Base-by-base conservation (phyloP, 2,329 filamentous ascomycete species). In the Apiospora aurea region DNA sequence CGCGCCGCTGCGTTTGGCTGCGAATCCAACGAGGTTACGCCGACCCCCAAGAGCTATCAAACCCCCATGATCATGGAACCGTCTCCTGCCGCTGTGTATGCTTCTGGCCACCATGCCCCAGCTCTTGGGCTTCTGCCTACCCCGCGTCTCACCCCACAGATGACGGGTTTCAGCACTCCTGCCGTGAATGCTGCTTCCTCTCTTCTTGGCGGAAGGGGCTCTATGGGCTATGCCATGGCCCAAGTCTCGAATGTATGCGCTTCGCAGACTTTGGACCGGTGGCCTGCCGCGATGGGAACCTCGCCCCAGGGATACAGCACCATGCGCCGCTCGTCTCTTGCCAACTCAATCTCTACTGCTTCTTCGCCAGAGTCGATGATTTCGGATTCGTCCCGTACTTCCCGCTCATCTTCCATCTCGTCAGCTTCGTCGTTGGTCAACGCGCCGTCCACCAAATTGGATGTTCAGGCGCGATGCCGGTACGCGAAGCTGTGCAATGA, bases 361-460 rank as follows among this genome's bases (percentile, higher is more conserved):
- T 92, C 90, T 72, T 92, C 90, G 41, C 90, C 90, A 74, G 90
- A 92, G 78, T 92, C 90, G 71, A 91, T 92, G 89, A 82, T 92
- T 66, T 91, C 90, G 72, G 90, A 92, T 78, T 84, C 85, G 72
- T 91, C 87, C 72, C 86, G 86, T 73, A 86, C 89, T 74, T 91
- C 90, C 75, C 88, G 89, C 79, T 90, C 89, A 70, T 91, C 90
- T 79, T 91, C 89, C 24, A 89, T 90, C 81, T 91, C 89, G 72
- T 90, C 89, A 78, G 85, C 88, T 77, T 90, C 89, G 75, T 90
- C 88, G 72, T 82, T 88, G 82, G 86, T 83, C 80, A 88, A 86
- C 86, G 89, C 89, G 89, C 89, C 86, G 82, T 69, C 47, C 81
- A 82, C 84, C 83, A 87, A 87, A 82, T 81, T 86, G 86, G 87